phyloP scores from a whole-genome alignment of 2,329 filamentous ascomycete genomes.

The Cryphonectria radicalis region DNA sequence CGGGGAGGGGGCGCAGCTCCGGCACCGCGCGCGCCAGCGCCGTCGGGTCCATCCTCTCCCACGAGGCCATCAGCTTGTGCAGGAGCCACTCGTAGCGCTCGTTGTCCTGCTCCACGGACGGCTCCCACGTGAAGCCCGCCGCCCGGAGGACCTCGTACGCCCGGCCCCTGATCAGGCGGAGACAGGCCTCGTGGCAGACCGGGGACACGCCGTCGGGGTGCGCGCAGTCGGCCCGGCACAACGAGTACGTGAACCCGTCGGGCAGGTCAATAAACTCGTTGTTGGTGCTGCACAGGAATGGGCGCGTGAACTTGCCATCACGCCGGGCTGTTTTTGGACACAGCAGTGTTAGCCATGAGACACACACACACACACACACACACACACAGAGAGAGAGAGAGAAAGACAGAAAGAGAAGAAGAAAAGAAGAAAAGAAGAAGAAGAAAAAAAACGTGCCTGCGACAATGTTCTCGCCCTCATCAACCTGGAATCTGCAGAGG shows the following conservation, averaged over 20 bases:
- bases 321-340: neutral
- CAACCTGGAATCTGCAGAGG: neutral
- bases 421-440: no score
- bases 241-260: neutral
- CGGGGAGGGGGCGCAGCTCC: neutral
- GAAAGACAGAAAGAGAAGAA: no score
- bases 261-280: neutral
- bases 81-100: neutral
- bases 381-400: no score
- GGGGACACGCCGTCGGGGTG: neutral
- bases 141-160: neutral
- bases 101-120: neutral
- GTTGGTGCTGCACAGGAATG: neutral
- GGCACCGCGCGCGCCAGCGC: neutral
- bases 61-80: neutral
- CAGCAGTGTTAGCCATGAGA: no score
- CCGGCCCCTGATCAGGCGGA: neutral
- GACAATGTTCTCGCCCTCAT: neutral
- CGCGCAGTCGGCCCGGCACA: neutral
- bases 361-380: no score
- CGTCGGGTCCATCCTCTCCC: neutral
- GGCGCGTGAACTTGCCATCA: neutral
- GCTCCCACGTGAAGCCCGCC: neutral
- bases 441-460: neutral
- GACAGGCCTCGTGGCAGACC: neutral